phyloP scores from a whole-genome alignment of 148 eudicot species.

The Polygonum aviculare region DNA sequence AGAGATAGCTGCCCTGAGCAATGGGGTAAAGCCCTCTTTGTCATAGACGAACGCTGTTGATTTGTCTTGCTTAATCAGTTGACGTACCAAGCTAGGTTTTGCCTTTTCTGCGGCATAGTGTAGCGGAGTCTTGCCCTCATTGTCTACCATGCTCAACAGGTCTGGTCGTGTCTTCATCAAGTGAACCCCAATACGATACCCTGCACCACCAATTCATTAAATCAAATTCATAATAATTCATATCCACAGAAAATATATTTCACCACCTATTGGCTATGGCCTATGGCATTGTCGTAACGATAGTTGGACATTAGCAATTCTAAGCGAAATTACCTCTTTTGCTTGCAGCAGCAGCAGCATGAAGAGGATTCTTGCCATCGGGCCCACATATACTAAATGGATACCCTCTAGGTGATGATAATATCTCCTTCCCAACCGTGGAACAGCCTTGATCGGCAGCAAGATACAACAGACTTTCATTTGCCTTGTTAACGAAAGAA shows the following conservation, averaged over 20 bases:
- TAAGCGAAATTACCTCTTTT: too few species aligned
- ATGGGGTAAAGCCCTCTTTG: background rate
- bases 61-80: background rate
- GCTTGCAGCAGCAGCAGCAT: too few species aligned
- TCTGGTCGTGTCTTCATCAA: background rate
- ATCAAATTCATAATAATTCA: too few species aligned
- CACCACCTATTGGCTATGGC: too few species aligned
- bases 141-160: background rate
- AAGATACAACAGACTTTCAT: background rate
- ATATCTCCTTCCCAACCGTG: too few species aligned
- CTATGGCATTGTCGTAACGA: too few species aligned
- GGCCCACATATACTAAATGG: too few species aligned
- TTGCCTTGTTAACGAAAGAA: background rate
- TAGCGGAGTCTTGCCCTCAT: background rate
- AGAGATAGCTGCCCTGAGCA: background rate
- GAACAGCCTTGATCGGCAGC: background rate
- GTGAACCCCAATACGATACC: background rate
- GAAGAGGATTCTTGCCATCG: too few species aligned
- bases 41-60: background rate
- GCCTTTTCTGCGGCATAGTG: background rate
- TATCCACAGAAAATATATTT: background rate
- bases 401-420: too few species aligned
- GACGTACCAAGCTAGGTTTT: background rate
- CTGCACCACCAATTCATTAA: background rate
- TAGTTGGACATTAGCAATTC: too few species aligned